Evolutionary conservation across 208 protist genomes (phyloP), one percentile per base, ranked within the genome.

Genomic region (Vickermania spadyakhi): DNA sequence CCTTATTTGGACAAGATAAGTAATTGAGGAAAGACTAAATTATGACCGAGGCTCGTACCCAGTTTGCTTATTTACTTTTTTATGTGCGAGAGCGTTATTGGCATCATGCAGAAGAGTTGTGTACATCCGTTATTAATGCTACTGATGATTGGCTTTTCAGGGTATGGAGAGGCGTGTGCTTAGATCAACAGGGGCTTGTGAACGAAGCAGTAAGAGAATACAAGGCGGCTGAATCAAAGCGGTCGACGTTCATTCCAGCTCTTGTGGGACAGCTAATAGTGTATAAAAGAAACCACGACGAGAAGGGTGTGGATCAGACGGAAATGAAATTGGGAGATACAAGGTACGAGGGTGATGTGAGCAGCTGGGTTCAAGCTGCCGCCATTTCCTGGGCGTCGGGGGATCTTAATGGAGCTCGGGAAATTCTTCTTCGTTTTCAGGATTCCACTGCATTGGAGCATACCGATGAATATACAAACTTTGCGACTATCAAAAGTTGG

Each of bases 191-290:
- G 73, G 88, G 85, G 28, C 77, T 84, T 52, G 41, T 77, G 4
- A 92, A 81, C 56, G 88, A 94, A 25, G 91, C 88, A 0, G 25
- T 95, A 53, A 71, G 81, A 2, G 84, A 93, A 73, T 94, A 90
- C 75, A 91, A 86, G 65, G 66, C 63, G 0, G 79, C 84, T 2
- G 79, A 92, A 63, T 68, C 75, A 51, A 77, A 72, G 26, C 79
- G 80, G 28, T 70, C 81, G 29, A 82, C 78, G 7, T 68, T 64
- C 1, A 45, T 93, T 2, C 85, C 91, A 4, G 86, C 84, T 1
- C 56, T 89, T 30, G 82, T 84, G 72, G 91, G 81, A 23, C 81
- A 93, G 61, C 49, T 58, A 3, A 58, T 91, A n/a, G 77, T 90
- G 27, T 87, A 95, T 63, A 72, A 75, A 30, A 64, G 77, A 28